Conservation (phyloP, 805 yeast genomes). For the Nakazawaea anatomiae region DNA sequence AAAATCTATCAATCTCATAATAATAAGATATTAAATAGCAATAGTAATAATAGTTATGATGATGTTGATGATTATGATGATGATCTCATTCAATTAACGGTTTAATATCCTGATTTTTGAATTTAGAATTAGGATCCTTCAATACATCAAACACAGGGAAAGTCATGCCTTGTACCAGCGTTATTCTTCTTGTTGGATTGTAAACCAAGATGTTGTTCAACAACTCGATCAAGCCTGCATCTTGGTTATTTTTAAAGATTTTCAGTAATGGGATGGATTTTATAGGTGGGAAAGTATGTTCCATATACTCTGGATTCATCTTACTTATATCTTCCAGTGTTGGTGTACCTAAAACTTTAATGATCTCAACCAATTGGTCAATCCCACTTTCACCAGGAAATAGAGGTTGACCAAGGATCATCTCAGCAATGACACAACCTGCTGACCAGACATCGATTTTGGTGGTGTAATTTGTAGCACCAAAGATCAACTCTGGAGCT, state of each 20-base stretch:
- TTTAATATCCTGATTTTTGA: constrained; percentile 31
- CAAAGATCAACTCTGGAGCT: constrained; percentile 96
- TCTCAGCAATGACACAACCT: constrained; percentile 97
- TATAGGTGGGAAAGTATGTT: constrained; percentile 87
- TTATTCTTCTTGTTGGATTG: constrained; percentile 60
- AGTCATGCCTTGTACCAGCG: constrained; percentile 48
- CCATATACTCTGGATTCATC: constrained; percentile 97
- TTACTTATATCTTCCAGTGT: constrained; percentile 83
- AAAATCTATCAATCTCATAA: too few species aligned
- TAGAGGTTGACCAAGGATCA: constrained; percentile 90
- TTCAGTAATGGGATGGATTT: constrained; percentile 69
- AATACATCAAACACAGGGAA: constrained; percentile 53
- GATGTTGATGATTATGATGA: too few species aligned
- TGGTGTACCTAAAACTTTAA: constrained; percentile 94
- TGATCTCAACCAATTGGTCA: constrained; percentile 94
- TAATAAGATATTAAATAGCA: neutral
- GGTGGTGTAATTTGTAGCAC: constrained; percentile 93
- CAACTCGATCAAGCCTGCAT: constrained; percentile 48
- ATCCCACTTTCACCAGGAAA: constrained; percentile 98
- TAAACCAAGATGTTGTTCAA: constrained; percentile 55
- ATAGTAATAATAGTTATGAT: too few species aligned
- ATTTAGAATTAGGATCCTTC: constrained; percentile 22
- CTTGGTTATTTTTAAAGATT: constrained; percentile 51
- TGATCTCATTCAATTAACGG: constrained; percentile 27
- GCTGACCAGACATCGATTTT: constrained; percentile 97